Percentiles rank a stretch among this genome's conserved stretches.
Conservation (phyloP, 176 grass and related monocot species). For the Dactylis glomerata region DNA sequence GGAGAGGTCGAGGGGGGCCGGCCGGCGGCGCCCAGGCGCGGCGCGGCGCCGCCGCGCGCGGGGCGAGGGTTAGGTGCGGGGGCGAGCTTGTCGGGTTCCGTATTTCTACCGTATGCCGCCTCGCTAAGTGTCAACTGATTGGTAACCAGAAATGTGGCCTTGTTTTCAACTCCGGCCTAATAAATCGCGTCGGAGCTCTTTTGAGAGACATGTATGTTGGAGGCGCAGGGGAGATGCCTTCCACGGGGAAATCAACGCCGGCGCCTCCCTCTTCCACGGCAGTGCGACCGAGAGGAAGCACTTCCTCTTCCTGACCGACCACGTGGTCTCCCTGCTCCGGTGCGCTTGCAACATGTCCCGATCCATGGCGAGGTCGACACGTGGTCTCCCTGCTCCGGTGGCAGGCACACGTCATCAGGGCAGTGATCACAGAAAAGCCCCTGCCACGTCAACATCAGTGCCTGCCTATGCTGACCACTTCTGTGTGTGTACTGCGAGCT, state of each 20-base stretch:
- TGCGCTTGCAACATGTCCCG: not conserved
- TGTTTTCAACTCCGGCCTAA: too few relatives aligned
- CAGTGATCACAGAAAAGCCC: not conserved
- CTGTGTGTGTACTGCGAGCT: not conserved
- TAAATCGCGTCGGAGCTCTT: too few relatives aligned
- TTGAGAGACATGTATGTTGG: too few relatives aligned
- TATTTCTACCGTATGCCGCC: too few relatives aligned
- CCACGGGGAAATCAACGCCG: slow-evolving; percentile 12
- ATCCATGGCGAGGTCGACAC: not conserved
- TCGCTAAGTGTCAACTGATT: too few relatives aligned
- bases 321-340: not conserved
- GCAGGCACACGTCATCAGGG: not conserved
- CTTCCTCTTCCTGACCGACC: slow-evolving; percentile 40
- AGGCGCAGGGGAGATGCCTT: too few relatives aligned
- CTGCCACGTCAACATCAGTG: not conserved
- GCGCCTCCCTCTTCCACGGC: slow-evolving; percentile 19
- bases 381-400: not conserved
- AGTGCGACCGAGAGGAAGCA: slow-evolving; percentile 43
- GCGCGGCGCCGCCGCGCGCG: too few relatives aligned
- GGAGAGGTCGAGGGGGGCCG: too few relatives aligned
- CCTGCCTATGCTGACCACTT: not conserved
- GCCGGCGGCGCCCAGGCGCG: too few relatives aligned
- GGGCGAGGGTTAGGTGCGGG: too few relatives aligned
- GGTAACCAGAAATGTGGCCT: too few relatives aligned
- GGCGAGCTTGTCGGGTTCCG: too few relatives aligned